Conservation (phyloP, 805 yeast species). For the Myxozyma lipomycoides region DNA sequence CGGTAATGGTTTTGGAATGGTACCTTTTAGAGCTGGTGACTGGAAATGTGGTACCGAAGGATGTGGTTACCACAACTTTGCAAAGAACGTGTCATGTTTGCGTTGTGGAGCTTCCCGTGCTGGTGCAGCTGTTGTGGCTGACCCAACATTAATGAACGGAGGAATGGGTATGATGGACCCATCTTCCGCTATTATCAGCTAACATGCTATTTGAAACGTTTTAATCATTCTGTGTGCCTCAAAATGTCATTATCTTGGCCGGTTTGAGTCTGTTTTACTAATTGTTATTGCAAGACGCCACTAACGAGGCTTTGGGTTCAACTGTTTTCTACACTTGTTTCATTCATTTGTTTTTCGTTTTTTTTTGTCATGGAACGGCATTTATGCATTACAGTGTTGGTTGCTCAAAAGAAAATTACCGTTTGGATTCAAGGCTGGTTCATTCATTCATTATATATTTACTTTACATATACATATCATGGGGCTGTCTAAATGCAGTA, state of each 20-base stretch:
- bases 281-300: no score
- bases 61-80: constrained; percentile 88
- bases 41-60: constrained; percentile 83
- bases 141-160: constrained; percentile 28
- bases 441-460: constrained; percentile 1
- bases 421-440: background rate
- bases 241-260: background rate
- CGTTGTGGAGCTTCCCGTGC: constrained; percentile 78
- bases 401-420: background rate
- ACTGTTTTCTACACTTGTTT: background rate
- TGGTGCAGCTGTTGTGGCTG: constrained; percentile 32
- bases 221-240: background rate
- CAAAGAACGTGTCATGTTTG: constrained; percentile 79
- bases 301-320: no score
- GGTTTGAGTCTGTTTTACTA: background rate
- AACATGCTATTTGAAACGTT: background rate
- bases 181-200: constrained; percentile 20
- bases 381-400: background rate
- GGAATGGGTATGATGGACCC: constrained; percentile 25
- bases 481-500: background rate
- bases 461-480: background rate
- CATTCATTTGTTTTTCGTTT: background rate
- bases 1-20: constrained; percentile 43
- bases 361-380: background rate
- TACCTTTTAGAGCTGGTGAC: constrained; percentile 96